Evolutionary conservation across 192 early-diverging fungal species (phyloP).

Genomic region (Backusella macrospora): DNA sequence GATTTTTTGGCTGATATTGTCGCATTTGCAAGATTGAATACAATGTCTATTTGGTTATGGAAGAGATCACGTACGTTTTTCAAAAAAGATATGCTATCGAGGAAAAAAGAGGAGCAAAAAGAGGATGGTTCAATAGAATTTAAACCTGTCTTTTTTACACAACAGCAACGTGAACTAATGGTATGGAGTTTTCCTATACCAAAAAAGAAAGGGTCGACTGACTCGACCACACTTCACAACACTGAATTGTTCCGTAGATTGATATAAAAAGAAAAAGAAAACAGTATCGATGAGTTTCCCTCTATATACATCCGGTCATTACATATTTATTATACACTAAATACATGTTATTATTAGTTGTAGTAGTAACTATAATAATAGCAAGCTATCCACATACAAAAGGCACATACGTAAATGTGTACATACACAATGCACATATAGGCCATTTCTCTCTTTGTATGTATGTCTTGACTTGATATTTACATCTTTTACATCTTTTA

Average conservation of each 20-base stretch:
- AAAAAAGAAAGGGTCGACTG: background rate
- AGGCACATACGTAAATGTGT: no score
- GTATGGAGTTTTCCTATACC: background rate
- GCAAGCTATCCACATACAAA: no score
- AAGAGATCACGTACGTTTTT: constrained; percentile 3
- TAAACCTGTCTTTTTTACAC: constrained; percentile 16
- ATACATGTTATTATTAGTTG: background rate
- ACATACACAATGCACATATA: no score
- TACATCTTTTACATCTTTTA: no score
- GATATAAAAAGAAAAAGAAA: background rate
- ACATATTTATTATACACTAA: background rate
- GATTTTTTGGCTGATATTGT: background rate
- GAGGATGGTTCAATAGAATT: background rate
- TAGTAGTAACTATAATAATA: no score
- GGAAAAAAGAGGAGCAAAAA: background rate
- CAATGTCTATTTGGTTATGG: constrained; percentile 21
- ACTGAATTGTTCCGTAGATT: constrained; percentile 8
- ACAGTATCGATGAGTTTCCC: background rate
- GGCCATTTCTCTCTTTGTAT: no score
- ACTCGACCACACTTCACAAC: background rate
- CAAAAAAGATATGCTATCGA: background rate
- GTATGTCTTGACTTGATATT: no score
- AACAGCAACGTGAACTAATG: constrained; percentile 1
- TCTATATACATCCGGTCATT: background rate
- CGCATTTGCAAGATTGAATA: constrained; percentile 1